Evolutionary conservation across 2,329 filamentous ascomycete species (phyloP), one percentile per base, ranked within the genome.

Genomic region (Xylariaceae sp.): DNA sequence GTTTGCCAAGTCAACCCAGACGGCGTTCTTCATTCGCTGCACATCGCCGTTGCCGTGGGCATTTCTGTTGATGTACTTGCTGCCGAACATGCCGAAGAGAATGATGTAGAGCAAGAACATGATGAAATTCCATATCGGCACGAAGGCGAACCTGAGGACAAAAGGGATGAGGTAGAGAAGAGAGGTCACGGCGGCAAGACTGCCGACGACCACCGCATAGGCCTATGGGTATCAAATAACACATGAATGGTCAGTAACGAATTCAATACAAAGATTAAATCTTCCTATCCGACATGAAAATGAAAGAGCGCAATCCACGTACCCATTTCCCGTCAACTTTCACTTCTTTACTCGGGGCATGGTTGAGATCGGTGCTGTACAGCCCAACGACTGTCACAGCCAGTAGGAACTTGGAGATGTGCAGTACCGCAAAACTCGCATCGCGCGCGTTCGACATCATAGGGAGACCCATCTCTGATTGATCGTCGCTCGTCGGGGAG

Each of bases 11-110:
- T 93, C 88, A 51, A 96, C 80, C 89, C 90, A 96, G 13, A 94
- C 89, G 4, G 90, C 89, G 70, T 87, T 86, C 77, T 92, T 91
- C 91, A 96, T 96, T 58, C 89, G 82, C 65, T 79, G 76, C 59
- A 93, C 81, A 53, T 81, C 85, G 47, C 68, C 67, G 70, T 89
- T 81, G 11, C 85, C 86, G 71, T 88, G 78, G 0, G 86, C 73
- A 60, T 90, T 73, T 68, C 86, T 86, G 56, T 83, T 74, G 70
- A 96, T 88, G 78, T 88, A 96, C 80, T 93, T 76, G 75, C 82
- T 85, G 56, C 87, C 92, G 71, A 96, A 96, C 61, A 94, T 77
- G 15, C 90, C 92, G 72, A 96, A 96, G 4, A 94, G 79, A 1
- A 86, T 83, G 61, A 91, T 84, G 87, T 90, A 96, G 35, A 95